Conservation (phyloP, 176 grass and related monocot species). For the Oryza meyeriana region DNA sequence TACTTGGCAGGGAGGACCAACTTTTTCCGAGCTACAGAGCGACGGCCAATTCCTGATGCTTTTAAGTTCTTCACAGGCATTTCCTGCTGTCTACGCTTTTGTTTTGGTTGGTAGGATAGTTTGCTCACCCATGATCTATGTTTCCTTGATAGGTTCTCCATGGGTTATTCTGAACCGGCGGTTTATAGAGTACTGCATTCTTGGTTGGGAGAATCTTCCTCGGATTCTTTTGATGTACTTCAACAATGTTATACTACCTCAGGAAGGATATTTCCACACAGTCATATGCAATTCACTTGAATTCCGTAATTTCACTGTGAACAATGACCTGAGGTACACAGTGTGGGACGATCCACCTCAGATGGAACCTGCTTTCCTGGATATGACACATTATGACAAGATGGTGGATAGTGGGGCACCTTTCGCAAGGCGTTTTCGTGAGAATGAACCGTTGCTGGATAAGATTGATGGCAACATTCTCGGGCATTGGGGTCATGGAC, state of each 20-base stretch:
- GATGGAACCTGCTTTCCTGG: constrained; percentile 55
- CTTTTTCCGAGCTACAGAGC: constrained; percentile 75
- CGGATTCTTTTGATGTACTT: constrained; percentile 87
- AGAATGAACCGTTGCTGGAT: constrained; percentile 55
- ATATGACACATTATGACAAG: constrained; percentile 45
- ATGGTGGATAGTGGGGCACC: constrained; percentile 72
- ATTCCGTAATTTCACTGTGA: constrained; percentile 76
- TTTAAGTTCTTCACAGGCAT: constrained; percentile 96
- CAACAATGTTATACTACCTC: constrained; percentile 70
- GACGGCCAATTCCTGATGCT: constrained; percentile 69
- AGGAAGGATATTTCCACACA: constrained; percentile 89
- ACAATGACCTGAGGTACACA: constrained; percentile 66
- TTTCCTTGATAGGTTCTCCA: constrained; percentile 53
- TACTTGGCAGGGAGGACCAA: constrained; percentile 87
- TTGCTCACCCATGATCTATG: constrained; percentile 8
- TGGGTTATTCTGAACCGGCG: constrained; percentile 68
- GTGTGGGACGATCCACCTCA: constrained; percentile 55
- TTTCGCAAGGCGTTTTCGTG: constrained; percentile 75
- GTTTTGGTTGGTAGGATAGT: constrained; percentile 2
- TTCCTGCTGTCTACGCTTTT: constrained; percentile 31
- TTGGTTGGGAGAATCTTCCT: constrained; percentile 90
- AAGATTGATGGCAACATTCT: constrained; percentile 73
- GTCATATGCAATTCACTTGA: constrained; percentile 78
- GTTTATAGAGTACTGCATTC: constrained; percentile 82
- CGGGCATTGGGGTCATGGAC: constrained; percentile 29